phyloP scores from a whole-genome alignment of 1,284 basidiomycete species.

The Fomitiporia mediterranea region DNA sequence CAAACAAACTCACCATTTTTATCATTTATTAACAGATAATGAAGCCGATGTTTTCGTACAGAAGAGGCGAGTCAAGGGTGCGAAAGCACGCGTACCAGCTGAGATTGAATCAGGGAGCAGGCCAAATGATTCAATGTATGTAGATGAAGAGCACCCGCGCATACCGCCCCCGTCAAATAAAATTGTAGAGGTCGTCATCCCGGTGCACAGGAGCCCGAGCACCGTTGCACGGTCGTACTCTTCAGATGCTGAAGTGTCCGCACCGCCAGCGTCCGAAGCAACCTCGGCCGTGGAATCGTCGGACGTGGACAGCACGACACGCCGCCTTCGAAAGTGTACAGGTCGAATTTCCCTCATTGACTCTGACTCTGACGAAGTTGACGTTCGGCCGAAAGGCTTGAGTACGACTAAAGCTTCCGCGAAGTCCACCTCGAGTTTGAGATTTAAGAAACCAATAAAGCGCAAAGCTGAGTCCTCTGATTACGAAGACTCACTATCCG shows the following conservation, averaged over 20 bases:
- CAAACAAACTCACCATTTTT: background rate
- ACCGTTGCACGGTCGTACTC: conserved; percentile 19
- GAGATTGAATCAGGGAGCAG: conserved; percentile 28
- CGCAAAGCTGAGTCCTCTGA: conserved; percentile 22
- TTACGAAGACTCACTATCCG: conserved; percentile 20
- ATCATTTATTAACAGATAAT: conserved; percentile 32
- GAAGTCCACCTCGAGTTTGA: conserved; percentile 18
- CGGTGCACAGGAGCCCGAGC: conserved; percentile 21
- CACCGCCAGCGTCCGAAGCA: conserved; percentile 16
- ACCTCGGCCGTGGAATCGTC: conserved; percentile 24
- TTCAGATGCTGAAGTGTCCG: conserved; percentile 11
- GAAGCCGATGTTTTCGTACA: conserved; percentile 44
- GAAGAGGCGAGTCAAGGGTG: conserved; percentile 71
- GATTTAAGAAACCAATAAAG: conserved; percentile 23
- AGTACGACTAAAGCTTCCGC: no score
- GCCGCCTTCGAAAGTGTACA: conserved; percentile 25
- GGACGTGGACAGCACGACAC: conserved; percentile 31
- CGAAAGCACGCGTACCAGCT: conserved; percentile 57
- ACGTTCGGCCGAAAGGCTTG: no score
- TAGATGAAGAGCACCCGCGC: conserved; percentile 23
- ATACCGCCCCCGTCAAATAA: conserved; percentile 37
- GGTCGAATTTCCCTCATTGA: conserved; percentile 39
- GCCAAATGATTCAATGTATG: conserved; percentile 11
- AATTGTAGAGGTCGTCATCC: conserved; percentile 52
- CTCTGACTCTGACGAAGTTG: conserved; percentile 40